These are phyloP conservation scores for Populus hybrid DNA, from an alignment of 441 rosid genomes.

Conservation along the genomic window DNA sequence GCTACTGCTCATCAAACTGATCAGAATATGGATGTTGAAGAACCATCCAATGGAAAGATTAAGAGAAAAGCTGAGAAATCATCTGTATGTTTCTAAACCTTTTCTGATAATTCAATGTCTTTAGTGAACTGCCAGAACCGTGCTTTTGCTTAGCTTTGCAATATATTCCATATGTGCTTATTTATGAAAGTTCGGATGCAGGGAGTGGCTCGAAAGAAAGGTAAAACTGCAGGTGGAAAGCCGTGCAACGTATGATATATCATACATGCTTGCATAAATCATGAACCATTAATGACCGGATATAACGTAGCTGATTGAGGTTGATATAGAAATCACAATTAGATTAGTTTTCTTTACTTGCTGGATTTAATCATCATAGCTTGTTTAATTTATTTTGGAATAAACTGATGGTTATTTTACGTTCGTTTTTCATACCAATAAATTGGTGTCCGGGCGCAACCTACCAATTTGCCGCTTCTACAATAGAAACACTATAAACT, in stretches of 20 bases:
- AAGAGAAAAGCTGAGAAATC: constrained; percentile 61
- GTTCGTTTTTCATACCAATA: too few relatives aligned
- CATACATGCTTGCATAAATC: neutral
- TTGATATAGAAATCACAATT: too few relatives aligned
- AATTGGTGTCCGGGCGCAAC: neutral
- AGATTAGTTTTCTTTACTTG: neutral
- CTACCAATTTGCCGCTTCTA: neutral
- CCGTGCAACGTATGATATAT: neutral
- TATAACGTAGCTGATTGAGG: neutral
- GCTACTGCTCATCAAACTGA: constrained; percentile 39
- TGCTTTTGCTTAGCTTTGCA: neutral
- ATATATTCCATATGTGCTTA: neutral
- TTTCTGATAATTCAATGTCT: neutral
- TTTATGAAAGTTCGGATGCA: constrained; percentile 27
- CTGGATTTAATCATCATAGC: neutral
- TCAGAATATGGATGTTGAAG: constrained; percentile 52
- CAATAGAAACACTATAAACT: neutral
- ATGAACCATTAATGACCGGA: neutral
- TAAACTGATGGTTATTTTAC: neutral
- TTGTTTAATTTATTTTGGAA: too few relatives aligned
- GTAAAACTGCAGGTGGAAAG: constrained; percentile 50
- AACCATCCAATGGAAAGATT: constrained; percentile 41
- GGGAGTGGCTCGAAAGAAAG: constrained; percentile 50
- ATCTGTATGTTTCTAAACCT: constrained; percentile 42
- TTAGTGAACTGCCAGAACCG: neutral